These are phyloP conservation scores for Lachnellula subtilissima DNA, from an alignment of 2,329 filamentous ascomycete species.

Conservation along the genomic window DNA sequence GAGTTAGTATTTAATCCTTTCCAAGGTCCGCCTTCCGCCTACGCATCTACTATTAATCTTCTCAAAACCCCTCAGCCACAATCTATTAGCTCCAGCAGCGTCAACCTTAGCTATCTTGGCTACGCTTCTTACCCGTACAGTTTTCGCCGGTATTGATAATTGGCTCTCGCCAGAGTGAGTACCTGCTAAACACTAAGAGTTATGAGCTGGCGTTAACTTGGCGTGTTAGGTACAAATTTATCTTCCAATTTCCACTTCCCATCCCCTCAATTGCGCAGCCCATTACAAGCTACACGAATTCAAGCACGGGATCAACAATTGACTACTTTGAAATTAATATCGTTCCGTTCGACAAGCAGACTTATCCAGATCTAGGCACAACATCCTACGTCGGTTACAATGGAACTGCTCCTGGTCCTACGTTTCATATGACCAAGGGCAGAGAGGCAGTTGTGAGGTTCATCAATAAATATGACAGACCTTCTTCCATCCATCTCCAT, in stretches of 20 bases:
- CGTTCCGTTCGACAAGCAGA: conserved; percentile 35
- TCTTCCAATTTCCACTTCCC: conserved; percentile 17
- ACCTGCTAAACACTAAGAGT: too few relatives aligned
- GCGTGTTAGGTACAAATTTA: conserved; percentile 17
- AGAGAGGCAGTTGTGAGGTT: conserved; percentile 50
- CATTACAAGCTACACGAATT: conserved; percentile 13
- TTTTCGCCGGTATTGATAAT: too few relatives aligned
- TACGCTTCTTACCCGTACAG: too few relatives aligned
- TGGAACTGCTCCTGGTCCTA: conserved; percentile 50
- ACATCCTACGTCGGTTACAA: conserved; percentile 47
- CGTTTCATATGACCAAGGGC: conserved; percentile 43
- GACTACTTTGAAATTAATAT: conserved; percentile 45
- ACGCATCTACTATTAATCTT: too few relatives aligned
- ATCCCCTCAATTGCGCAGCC: conserved; percentile 15
- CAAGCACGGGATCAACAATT: conserved; percentile 27
- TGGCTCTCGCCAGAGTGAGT: too few relatives aligned
- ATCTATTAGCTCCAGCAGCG: too few relatives aligned
- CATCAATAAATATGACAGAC: conserved; percentile 43
- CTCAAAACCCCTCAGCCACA: too few relatives aligned
- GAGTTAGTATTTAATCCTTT: too few relatives aligned
- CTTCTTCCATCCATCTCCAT: conserved; percentile 49
- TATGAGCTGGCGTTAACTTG: too few relatives aligned
- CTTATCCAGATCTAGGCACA: conserved; percentile 38
- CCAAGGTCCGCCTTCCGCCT: too few relatives aligned
- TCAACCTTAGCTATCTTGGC: too few relatives aligned